These are phyloP conservation scores for Tympanopsis confertula DNA, from an alignment of 2,329 filamentous ascomycete species.

Conservation along the genomic window DNA sequence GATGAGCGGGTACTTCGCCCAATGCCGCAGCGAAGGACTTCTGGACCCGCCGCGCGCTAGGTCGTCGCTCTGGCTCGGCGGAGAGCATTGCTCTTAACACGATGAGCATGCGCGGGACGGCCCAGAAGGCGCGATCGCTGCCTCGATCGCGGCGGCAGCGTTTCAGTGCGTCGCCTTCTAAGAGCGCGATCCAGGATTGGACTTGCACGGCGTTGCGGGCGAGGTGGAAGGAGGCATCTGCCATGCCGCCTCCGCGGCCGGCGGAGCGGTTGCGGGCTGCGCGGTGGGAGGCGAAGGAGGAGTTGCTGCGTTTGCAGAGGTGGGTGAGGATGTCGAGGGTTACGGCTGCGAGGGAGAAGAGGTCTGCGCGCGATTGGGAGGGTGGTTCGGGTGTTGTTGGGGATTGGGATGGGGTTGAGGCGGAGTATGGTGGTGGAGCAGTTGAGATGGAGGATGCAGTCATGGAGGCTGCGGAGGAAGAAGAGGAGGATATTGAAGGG, in stretches of 20 bases:
- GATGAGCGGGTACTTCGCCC: no score
- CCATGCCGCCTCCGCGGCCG: conserved; percentile 31
- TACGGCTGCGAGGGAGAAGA: conserved; percentile 47
- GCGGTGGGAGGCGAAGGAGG: conserved; percentile 42
- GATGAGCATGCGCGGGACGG: no score
- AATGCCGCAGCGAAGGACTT: no score
- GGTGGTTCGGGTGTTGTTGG: neutral
- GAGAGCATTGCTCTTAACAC: no score
- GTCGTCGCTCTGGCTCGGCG: no score
- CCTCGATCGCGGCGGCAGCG: no score
- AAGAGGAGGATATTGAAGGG: neutral
- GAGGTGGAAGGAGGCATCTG: conserved; percentile 45
- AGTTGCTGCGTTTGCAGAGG: conserved; percentile 41
- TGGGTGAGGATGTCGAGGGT: conserved; percentile 47
- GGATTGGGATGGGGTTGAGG: conserved; percentile 2
- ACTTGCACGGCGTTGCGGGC: conserved; percentile 36
- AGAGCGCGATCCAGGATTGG: conserved; percentile 37
- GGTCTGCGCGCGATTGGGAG: conserved; percentile 26
- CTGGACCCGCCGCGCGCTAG: no score
- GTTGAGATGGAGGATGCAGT: neutral
- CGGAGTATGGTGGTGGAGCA: no score
- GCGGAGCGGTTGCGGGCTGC: conserved; percentile 34
- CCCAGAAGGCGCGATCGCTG: no score
- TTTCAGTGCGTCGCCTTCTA: conserved; percentile 38
- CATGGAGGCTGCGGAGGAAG: neutral